Percentiles rank a stretch among this genome's conserved stretches.
phyloP scores from a whole-genome alignment of 163 green algal genomes.

The Scenedesmus sp. region DNA sequence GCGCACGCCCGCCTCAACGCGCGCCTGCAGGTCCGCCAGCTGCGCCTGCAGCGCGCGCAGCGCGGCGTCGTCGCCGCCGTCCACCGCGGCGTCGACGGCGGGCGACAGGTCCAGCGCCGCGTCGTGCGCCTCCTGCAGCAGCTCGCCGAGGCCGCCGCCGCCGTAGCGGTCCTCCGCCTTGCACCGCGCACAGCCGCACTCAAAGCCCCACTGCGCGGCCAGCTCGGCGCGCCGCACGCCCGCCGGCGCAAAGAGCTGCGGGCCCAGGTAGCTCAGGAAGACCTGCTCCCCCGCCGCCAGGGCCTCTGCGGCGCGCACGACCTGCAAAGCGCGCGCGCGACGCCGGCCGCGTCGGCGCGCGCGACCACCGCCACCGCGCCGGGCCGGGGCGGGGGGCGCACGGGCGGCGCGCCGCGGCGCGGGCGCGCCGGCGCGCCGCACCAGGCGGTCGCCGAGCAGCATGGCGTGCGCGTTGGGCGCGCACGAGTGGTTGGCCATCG shows the following conservation, averaged over 20 bases:
- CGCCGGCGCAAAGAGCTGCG: slow-evolving; percentile 20
- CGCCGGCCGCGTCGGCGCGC: too few relatives aligned
- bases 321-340: neutral
- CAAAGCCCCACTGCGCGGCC: slow-evolving; percentile 34
- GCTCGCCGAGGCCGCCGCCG: slow-evolving; percentile 2
- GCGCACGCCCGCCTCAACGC: slow-evolving; percentile 7
- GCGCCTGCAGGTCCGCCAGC: slow-evolving; percentile 24
- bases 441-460: slow-evolving; percentile 38
- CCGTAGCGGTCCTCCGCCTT: slow-evolving; percentile 33
- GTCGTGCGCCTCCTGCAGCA: neutral
- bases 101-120: slow-evolving; percentile 2
- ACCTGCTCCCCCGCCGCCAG: slow-evolving; percentile 20
- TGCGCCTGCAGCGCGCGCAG: neutral
- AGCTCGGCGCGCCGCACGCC: slow-evolving; percentile 34
- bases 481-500: slow-evolving; percentile 45
- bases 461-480: slow-evolving; percentile 7
- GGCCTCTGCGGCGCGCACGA: slow-evolving; percentile 25
- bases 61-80: neutral
- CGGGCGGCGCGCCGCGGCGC: too few relatives aligned
- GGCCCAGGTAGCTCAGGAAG: slow-evolving; percentile 39
- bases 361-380: neutral
- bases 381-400: too few relatives aligned
- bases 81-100: slow-evolving; percentile 29
- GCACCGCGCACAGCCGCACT: slow-evolving; percentile 36
- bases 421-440: too few relatives aligned